Evolutionary conservation across 805 yeast genomes (phyloP).

Genomic region (Lipomyces oligophaga): DNA sequence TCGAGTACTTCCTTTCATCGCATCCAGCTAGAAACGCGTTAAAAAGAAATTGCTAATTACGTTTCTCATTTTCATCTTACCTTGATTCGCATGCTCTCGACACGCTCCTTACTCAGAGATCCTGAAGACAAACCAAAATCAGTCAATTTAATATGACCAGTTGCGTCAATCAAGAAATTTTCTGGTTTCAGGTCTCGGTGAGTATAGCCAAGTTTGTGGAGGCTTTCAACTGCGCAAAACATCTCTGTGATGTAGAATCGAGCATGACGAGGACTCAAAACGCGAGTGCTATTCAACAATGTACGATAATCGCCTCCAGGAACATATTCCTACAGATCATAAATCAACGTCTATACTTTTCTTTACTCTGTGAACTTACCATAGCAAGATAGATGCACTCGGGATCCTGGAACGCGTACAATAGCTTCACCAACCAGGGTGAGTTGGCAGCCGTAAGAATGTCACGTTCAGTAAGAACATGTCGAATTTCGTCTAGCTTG

Average conservation of each 20-base stretch:
- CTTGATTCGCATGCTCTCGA: slow-evolving; percentile 81
- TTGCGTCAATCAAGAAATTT: slow-evolving; percentile 69
- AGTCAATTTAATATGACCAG: slow-evolving; percentile 77
- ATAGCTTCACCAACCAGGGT: slow-evolving; percentile 90
- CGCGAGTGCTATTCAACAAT: slow-evolving; percentile 85
- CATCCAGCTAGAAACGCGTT: slow-evolving; percentile 45
- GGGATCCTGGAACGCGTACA: slow-evolving; percentile 92
- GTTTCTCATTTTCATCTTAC: slow-evolving; percentile 34
- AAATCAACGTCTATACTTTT: background rate
- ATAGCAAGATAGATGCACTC: slow-evolving; percentile 90
- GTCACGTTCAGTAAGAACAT: slow-evolving; percentile 93
- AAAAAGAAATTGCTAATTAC: background rate
- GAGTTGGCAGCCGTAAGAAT: slow-evolving; percentile 92
- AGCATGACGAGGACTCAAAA: slow-evolving; percentile 89
- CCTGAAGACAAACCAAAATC: slow-evolving; percentile 99
- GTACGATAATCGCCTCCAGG: slow-evolving; percentile 99
- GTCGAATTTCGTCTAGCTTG: slow-evolving; percentile 90
- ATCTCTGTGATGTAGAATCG: slow-evolving; percentile 92
- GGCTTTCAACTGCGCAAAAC: slow-evolving; percentile 91
- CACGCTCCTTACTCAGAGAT: slow-evolving; percentile 83
- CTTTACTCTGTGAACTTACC: slow-evolving; percentile 38
- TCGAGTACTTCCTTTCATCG: slow-evolving; percentile 68
- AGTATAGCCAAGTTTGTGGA: slow-evolving; percentile 92
- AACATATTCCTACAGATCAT: slow-evolving; percentile 62
- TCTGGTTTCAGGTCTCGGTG: slow-evolving; percentile 97